phyloP scores from a whole-genome alignment of 2,329 filamentous ascomycete species.

The Colletotrichum sp. region DNA sequence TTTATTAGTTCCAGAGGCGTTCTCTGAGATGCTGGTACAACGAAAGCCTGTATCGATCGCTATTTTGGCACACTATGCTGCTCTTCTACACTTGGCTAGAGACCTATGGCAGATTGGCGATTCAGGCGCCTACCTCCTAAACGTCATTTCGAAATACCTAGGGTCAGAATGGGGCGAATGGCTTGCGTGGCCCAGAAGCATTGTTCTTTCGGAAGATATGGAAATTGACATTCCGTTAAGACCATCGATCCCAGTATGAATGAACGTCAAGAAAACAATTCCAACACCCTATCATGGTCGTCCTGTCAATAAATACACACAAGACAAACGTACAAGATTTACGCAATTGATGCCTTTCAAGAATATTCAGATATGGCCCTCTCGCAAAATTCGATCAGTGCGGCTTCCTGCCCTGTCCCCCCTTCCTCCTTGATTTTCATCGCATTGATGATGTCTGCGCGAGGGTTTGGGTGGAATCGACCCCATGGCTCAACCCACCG shows the following conservation, averaged over 20 bases:
- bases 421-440: constrained; percentile 29
- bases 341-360: neutral
- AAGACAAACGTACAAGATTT: neutral
- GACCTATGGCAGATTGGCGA: constrained; percentile 32
- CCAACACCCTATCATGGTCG: fast-evolving
- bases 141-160: neutral
- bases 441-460: constrained; percentile 30
- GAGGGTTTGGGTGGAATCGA: constrained; percentile 18
- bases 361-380: neutral
- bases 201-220: neutral
- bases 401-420: constrained; percentile 28
- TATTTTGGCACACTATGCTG: constrained; percentile 31
- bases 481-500: constrained; percentile 26
- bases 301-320: neutral
- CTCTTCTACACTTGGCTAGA: constrained; percentile 29
- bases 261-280: fast-evolving
- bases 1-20: constrained; percentile 24
- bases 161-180: neutral
- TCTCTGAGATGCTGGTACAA: constrained; percentile 26
- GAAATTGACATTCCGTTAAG: neutral
- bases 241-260: neutral
- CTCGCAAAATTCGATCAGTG: constrained; percentile 10
- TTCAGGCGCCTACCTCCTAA: constrained; percentile 16
- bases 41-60: constrained; percentile 28
- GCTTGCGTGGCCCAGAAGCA: neutral